These are phyloP conservation scores for Prototheca cutis DNA, from an alignment of 163 green algal species.

Conservation along the genomic window DNA sequence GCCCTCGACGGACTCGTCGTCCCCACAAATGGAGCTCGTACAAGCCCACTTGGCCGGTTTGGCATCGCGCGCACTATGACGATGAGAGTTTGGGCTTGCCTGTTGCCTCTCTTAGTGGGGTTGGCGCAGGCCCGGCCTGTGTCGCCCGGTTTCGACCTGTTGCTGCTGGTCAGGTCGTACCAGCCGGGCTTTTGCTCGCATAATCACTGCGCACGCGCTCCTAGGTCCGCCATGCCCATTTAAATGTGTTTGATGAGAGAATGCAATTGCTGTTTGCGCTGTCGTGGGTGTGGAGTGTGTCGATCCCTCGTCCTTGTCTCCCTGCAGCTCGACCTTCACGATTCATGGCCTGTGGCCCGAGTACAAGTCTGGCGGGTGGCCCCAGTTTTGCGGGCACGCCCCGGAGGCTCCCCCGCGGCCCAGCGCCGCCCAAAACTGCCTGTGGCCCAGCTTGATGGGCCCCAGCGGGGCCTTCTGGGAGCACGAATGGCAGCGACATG, in stretches of 20 bases:
- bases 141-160: slow-evolving; percentile 18
- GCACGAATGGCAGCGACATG: slow-evolving; percentile 61
- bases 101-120: too few relatives aligned
- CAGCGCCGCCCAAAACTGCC: neutral
- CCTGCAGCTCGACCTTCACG: slow-evolving; percentile 13
- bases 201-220: neutral
- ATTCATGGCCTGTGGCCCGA: slow-evolving; percentile 28
- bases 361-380: slow-evolving; percentile 16
- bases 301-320: neutral
- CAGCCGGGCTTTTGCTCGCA: slow-evolving; percentile 11
- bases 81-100: too few relatives aligned
- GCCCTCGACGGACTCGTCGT: too few relatives aligned
- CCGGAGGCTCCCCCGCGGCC: neutral
- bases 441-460: slow-evolving; percentile 41
- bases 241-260: neutral
- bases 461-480: slow-evolving; percentile 42
- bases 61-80: too few relatives aligned
- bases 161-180: slow-evolving; percentile 18
- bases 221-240: neutral
- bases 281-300: too few relatives aligned
- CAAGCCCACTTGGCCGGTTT: too few relatives aligned
- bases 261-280: too few relatives aligned
- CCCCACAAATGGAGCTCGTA: too few relatives aligned
- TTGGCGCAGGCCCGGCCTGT: too few relatives aligned
- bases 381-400: slow-evolving; percentile 13